Conservation (phyloP, 179 eudicot species). For the Drosera spatulata region DNA sequence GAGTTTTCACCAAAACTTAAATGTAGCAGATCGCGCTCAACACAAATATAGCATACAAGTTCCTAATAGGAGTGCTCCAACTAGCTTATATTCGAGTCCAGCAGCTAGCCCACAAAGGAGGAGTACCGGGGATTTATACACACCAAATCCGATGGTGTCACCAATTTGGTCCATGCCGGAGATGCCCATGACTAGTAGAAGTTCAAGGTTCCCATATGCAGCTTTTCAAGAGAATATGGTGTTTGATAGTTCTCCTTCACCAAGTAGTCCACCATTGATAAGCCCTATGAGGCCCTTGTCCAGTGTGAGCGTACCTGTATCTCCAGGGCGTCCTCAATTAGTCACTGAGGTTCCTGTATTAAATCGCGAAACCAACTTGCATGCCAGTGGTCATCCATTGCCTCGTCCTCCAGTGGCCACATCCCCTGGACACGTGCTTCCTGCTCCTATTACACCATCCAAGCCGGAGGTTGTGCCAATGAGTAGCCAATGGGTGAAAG, state of each 20-base stretch:
- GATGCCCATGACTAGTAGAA: constrained; percentile 13
- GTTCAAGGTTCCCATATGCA: constrained; percentile 20
- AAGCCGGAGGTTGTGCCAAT: constrained; percentile 24
- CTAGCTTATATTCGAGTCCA: constrained; percentile 53
- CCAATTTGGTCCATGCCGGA: constrained; percentile 49
- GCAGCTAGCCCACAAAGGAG: constrained; percentile 54
- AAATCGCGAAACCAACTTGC: constrained; percentile 24
- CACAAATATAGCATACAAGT: constrained; percentile 25
- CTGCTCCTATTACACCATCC: constrained; percentile 19
- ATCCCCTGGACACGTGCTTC: constrained; percentile 24
- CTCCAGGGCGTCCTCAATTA: constrained; percentile 32
- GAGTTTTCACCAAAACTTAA: constrained; percentile 7
- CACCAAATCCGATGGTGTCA: constrained; percentile 14
- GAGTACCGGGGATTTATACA: constrained; percentile 29
- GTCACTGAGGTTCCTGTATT: constrained; percentile 26
- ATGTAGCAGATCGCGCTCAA: constrained; percentile 13
- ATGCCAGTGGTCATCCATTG: constrained; percentile 46
- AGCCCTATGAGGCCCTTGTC: constrained; percentile 20
- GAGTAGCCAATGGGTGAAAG: constrained; percentile 71
- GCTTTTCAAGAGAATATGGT: constrained; percentile 19
- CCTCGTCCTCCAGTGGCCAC: constrained; percentile 65
- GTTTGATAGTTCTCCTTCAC: constrained; percentile 34
- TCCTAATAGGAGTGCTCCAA: constrained; percentile 66
- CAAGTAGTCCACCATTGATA: constrained; percentile 25
- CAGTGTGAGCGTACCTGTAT: constrained; percentile 21